Evolutionary conservation across 768 basidiomycete species (phyloP).

Genomic region (Rhodocollybia butyracea): DNA sequence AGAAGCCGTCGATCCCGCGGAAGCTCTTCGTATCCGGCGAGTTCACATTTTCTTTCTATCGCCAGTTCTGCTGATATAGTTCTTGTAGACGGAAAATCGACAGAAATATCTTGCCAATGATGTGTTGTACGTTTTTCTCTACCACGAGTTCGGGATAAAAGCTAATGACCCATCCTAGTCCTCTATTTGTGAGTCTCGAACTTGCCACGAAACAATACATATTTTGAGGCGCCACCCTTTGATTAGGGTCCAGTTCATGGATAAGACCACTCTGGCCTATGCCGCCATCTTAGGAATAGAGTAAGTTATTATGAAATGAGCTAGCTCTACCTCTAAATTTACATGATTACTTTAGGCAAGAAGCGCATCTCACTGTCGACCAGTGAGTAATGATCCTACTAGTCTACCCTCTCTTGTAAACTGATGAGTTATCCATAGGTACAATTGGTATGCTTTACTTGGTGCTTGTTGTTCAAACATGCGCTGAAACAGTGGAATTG

Average conservation of each 20-base stretch:
- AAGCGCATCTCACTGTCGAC: slow-evolving; percentile 2
- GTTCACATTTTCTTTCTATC: not conserved
- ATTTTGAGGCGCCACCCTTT: not conserved
- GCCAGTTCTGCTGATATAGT: not conserved
- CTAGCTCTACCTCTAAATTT: not conserved
- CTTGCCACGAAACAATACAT: not conserved
- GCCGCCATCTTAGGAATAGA: slow-evolving; percentile 48
- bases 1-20: slow-evolving; percentile 30
- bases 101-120: slow-evolving; percentile 46
- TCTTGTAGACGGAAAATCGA: slow-evolving; percentile 42
- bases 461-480: not conserved
- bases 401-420: not conserved
- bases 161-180: slow-evolving; percentile 11
- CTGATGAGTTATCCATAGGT: not conserved
- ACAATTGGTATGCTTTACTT: slow-evolving; percentile 2
- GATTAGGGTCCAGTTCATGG: slow-evolving; percentile 50
- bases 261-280: slow-evolving; percentile 48
- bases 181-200: slow-evolving; percentile 31
- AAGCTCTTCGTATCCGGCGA: slow-evolving; percentile 36
- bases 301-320: slow-evolving; percentile 22
- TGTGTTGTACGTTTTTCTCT: slow-evolving; percentile 28
- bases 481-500: not conserved
- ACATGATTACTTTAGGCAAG: not conserved
- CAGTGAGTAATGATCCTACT: slow-evolving; percentile 14
- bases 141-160: not conserved